Conservation (phyloP, 106 monocot genomes). For the Acorus gramineus region DNA sequence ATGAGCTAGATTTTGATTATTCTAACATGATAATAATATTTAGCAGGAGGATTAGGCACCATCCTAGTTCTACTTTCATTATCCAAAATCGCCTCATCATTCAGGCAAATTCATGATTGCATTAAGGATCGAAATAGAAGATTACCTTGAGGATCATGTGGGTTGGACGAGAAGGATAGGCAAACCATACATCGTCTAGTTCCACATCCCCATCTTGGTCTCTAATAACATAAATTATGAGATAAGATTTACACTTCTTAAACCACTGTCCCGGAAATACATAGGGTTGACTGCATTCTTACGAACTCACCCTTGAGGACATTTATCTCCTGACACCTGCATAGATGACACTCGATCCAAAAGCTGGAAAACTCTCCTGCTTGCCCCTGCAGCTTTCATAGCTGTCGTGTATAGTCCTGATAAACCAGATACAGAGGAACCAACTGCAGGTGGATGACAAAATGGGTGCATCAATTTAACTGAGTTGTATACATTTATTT, state of each 20-base stretch:
- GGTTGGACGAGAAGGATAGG: constrained; percentile 94
- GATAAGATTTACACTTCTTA: too few species aligned
- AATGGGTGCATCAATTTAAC: too few species aligned
- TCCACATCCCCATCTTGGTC: constrained; percentile 68
- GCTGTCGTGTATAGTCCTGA: constrained; percentile 91
- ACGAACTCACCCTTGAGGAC: constrained; percentile 46
- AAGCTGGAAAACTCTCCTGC: constrained; percentile 95
- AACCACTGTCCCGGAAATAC: too few species aligned
- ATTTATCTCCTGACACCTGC: constrained; percentile 69
- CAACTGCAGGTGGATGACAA: constrained; percentile 44
- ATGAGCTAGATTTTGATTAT: too few species aligned
- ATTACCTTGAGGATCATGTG: constrained; percentile 93
- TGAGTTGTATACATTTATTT: too few species aligned
- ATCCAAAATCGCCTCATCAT: too few species aligned
- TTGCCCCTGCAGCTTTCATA: constrained; percentile 99
- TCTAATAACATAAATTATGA: constrained; percentile 14
- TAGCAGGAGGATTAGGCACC: too few species aligned
- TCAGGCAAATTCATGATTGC: too few species aligned
- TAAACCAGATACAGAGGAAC: constrained; percentile 62
- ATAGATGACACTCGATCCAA: constrained; percentile 79
- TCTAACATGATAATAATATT: too few species aligned
- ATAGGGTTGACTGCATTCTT: background rate
- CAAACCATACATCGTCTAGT: constrained; percentile 97
- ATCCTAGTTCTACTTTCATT: too few species aligned
- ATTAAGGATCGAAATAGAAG: too few species aligned